phyloP scores from a whole-genome alignment of 1,139 yeast species.

The Magnusiomyces clavatus region DNA sequence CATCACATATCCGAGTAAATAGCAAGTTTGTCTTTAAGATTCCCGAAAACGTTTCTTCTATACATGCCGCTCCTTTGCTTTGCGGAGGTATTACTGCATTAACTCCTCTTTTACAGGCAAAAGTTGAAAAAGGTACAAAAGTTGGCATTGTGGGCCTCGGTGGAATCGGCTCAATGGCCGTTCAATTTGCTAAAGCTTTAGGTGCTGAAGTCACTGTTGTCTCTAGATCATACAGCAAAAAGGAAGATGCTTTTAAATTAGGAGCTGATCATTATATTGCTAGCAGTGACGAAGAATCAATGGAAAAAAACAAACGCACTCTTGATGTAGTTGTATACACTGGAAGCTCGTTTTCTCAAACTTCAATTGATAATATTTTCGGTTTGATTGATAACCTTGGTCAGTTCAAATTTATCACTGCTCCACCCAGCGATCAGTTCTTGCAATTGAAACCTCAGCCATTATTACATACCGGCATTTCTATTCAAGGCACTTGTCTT shows the following conservation, averaged over 20 bases:
- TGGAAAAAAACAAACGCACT: neutral
- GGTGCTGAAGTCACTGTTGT: constrained; percentile 46
- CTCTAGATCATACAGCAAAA: constrained; percentile 39
- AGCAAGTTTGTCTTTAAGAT: constrained; percentile 48
- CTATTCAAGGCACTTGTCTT: constrained; percentile 16
- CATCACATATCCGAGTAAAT: constrained; percentile 48
- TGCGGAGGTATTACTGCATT: constrained; percentile 63
- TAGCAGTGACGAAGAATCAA: neutral
- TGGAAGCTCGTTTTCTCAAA: neutral
- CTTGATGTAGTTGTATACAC: neutral
- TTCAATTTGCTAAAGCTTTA: constrained; percentile 45
- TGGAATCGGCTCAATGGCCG: constrained; percentile 51
- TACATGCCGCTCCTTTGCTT: constrained; percentile 52
- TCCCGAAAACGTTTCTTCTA: constrained; percentile 43
- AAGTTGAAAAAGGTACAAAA: constrained; percentile 40
- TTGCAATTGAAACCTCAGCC: neutral
- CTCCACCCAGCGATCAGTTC: neutral
- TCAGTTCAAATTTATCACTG: neutral
- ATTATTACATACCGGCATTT: neutral
- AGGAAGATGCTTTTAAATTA: constrained; percentile 37
- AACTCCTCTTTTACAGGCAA: constrained; percentile 47
- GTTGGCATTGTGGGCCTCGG: constrained; percentile 51
- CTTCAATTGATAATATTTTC: neutral
- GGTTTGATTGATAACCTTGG: neutral
- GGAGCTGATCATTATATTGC: constrained; percentile 34